These are phyloP conservation scores for Thelonectria rubi DNA, from an alignment of 2,329 filamentous ascomycete genomes.

Conservation along the genomic window DNA sequence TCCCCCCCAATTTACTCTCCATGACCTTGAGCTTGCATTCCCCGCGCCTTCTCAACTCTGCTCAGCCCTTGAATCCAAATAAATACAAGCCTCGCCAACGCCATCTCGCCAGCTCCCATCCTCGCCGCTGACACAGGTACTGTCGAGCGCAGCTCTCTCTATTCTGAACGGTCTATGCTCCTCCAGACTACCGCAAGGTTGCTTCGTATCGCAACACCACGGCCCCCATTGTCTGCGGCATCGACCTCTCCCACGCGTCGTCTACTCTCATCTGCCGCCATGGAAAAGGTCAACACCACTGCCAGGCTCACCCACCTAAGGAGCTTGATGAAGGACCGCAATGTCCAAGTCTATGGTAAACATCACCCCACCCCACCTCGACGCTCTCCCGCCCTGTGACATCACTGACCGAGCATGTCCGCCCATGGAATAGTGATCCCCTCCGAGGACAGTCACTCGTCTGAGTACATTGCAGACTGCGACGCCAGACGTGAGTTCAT, in stretches of 20 bases:
- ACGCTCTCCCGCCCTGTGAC: background rate
- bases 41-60: conserved; percentile 11
- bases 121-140: background rate
- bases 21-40: conserved; percentile 14
- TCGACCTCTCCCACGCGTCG: conserved; percentile 26
- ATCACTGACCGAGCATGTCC: conserved; percentile 21
- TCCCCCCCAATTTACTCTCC: conserved; percentile 8
- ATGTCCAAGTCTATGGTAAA: conserved; percentile 92
- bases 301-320: conserved; percentile 79
- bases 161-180: conserved; percentile 36
- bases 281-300: conserved; percentile 73
- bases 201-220: conserved; percentile 33
- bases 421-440: conserved; percentile 75
- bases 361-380: conserved; percentile 15
- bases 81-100: background rate
- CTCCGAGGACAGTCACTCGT: conserved; percentile 96
- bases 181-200: conserved; percentile 37
- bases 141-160: too few species aligned
- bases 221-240: conserved; percentile 21
- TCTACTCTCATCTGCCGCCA: conserved; percentile 38
- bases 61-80: background rate
- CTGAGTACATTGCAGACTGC: conserved; percentile 97
- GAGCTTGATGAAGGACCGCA: conserved; percentile 84
- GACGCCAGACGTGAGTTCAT: conserved; percentile 93
- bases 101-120: conserved; percentile 6